These are phyloP conservation scores for Staphylotrichum longicolle DNA, from an alignment of 495 filamentous ascomycete genomes.

Conservation along the genomic window DNA sequence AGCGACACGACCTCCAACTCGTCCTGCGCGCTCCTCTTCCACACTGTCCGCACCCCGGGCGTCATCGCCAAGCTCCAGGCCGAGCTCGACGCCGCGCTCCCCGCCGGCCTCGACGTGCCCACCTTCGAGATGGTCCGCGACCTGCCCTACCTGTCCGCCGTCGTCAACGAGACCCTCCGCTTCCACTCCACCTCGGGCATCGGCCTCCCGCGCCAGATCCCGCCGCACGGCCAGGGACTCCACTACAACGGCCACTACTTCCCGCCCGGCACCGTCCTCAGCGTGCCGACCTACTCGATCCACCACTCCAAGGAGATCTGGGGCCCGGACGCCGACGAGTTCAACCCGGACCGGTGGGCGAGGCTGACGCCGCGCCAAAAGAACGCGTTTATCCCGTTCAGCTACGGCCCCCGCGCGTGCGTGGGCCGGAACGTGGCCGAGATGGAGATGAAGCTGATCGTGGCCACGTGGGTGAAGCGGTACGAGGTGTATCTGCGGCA, in stretches of 20 bases:
- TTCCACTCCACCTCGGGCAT: conserved; percentile 87
- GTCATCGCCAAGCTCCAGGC: conserved; percentile 69
- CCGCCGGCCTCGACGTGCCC: conserved; percentile 60
- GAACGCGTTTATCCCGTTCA: conserved; percentile 81
- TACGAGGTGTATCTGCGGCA: conserved; percentile 76
- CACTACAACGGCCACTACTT: conserved; percentile 59
- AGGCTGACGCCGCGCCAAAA: conserved; percentile 63
- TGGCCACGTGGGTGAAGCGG: conserved; percentile 67
- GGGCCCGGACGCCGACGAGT: conserved; percentile 76
- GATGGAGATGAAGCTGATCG: conserved; percentile 87
- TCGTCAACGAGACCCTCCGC: conserved; percentile 87
- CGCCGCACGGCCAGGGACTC: conserved; percentile 52
- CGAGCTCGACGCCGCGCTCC: conserved; percentile 69
- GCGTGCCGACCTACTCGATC: conserved; percentile 83
- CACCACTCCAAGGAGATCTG: conserved; percentile 82
- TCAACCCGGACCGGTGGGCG: conserved; percentile 76
- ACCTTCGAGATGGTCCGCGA: conserved; percentile 69
- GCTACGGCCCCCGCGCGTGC: conserved; percentile 74
- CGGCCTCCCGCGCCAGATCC: conserved; percentile 81
- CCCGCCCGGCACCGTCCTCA: conserved; percentile 70
- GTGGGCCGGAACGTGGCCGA: conserved; percentile 87
- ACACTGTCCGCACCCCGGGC: conserved; percentile 65
- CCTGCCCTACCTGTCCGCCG: conserved; percentile 71
- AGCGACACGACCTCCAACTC: conserved; percentile 90
- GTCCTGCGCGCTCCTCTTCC: conserved; percentile 80